Conservation (phyloP, 176 grass and related monocot species). For the Areca catechu region DNA sequence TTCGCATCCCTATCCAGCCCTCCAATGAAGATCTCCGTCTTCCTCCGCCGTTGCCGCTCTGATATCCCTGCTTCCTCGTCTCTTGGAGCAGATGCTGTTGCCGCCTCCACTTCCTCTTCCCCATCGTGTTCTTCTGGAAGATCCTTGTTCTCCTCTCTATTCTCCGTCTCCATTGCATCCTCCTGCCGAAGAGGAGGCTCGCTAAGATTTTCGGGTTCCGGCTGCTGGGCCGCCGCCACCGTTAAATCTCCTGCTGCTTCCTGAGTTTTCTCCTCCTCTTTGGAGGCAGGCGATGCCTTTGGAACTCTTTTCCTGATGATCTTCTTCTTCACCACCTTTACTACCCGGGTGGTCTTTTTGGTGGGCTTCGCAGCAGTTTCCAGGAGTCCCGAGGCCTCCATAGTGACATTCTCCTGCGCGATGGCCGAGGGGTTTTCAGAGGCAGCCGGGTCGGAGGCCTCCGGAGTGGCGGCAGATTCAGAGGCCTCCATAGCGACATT, state of each 20-base stretch:
- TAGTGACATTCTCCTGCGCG: too few relatives aligned
- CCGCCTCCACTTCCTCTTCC: not conserved
- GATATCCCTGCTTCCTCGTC: slow-evolving; percentile 25
- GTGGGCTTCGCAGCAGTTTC: too few relatives aligned
- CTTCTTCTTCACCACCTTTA: slow-evolving; percentile 39
- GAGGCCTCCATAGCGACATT: too few relatives aligned
- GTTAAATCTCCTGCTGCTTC: too few relatives aligned
- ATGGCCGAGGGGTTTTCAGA: not conserved
- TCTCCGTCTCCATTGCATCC: too few relatives aligned
- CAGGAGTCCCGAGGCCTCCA: too few relatives aligned
- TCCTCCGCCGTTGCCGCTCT: slow-evolving; percentile 37
- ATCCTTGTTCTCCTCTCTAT: not conserved
- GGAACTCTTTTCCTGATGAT: slow-evolving; percentile 32
- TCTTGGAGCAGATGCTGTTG: not conserved
- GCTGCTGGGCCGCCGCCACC: too few relatives aligned
- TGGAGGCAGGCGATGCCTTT: slow-evolving; percentile 13
- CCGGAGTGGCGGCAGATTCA: not conserved
- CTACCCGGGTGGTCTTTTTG: slow-evolving; percentile 9
- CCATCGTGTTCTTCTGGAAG: not conserved
- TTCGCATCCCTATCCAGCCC: slow-evolving; percentile 35
- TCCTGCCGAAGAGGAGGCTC: too few relatives aligned
- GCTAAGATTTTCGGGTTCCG: too few relatives aligned
- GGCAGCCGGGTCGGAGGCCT: not conserved
- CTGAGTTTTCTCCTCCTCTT: slow-evolving; percentile 10
- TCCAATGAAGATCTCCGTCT: slow-evolving; percentile 63